phyloP scores from a whole-genome alignment of 2,329 filamentous ascomycete species.

The Fusarium sp. region DNA sequence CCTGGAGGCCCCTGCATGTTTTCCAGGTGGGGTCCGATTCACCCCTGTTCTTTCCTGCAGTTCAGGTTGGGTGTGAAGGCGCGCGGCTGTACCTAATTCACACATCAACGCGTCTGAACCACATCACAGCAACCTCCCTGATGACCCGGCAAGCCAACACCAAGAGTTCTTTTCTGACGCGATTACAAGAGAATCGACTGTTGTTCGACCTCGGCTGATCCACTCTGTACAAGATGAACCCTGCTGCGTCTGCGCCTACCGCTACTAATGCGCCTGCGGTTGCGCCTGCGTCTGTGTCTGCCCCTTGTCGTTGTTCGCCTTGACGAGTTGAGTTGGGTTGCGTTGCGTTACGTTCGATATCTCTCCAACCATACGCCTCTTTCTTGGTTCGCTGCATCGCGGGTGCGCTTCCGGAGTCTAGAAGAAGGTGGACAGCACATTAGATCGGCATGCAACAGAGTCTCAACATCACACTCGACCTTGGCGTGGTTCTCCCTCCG shows the following conservation, averaged over 20 bases:
- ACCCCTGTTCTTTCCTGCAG: constrained; percentile 34
- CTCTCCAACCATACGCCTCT: constrained; percentile 30
- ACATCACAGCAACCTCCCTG: constrained; percentile 31
- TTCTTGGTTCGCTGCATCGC: constrained; percentile 27
- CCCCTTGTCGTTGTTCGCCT: constrained; percentile 10
- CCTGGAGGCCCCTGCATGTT: constrained; percentile 5
- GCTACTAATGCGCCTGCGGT: constrained; percentile 17
- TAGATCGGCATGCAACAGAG: constrained; percentile 37
- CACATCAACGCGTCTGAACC: constrained; percentile 39
- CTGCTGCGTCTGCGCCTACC: constrained; percentile 30
- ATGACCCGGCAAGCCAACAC: constrained; percentile 28
- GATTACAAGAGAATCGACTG: constrained; percentile 19
- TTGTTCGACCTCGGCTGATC: constrained; percentile 24
- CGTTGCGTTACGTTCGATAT: constrained; percentile 19
- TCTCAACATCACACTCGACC: constrained; percentile 27
- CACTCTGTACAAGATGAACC: constrained; percentile 30
- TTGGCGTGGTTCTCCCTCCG: constrained; percentile 27
- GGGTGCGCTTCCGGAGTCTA: constrained; percentile 34
- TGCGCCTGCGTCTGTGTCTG: constrained; percentile 21
- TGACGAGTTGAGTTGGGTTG: constrained; percentile 12
- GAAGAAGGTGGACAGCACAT: constrained; percentile 33
- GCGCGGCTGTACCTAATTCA: constrained; percentile 43
- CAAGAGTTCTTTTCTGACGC: constrained; percentile 18
- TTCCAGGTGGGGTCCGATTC: constrained; percentile 33
- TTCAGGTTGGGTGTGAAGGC: constrained; percentile 35